Conservation (phyloP, 306 rosid species). For the Crataegus laevigata region DNA sequence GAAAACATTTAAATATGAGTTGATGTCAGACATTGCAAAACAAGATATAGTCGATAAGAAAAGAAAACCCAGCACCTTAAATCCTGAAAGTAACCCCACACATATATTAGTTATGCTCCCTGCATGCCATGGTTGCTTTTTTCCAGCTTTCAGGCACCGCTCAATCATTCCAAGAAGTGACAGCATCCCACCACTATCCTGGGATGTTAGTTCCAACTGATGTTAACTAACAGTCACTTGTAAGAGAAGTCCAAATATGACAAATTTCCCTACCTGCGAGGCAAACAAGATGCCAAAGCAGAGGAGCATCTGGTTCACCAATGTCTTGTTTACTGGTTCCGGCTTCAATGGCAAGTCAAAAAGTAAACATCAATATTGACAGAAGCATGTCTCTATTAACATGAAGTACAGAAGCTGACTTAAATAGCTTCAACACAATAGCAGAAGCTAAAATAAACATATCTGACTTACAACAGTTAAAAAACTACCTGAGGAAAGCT, state of each 20-base stretch:
- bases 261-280: constrained; percentile 60
- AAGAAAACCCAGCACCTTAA: constrained; percentile 56
- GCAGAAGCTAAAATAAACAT: neutral
- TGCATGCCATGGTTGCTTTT: constrained; percentile 76
- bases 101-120: constrained; percentile 87
- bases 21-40: constrained; percentile 10
- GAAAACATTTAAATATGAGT: constrained; percentile 19
- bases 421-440: neutral
- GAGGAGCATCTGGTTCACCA: constrained; percentile 98
- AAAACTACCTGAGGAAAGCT: constrained; percentile 82
- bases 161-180: constrained; percentile 81
- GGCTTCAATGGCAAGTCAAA: constrained; percentile 65
- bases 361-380: neutral
- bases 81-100: constrained; percentile 84
- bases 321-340: constrained; percentile 81
- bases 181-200: constrained; percentile 83
- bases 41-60: neutral
- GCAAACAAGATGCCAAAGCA: constrained; percentile 86
- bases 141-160: constrained; percentile 91
- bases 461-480: neutral
- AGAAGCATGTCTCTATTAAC: neutral
- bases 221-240: constrained; percentile 16
- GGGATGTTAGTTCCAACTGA: constrained; percentile 28
- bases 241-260: constrained; percentile 15
- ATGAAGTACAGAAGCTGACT: neutral